Evolutionary conservation across 495 filamentous ascomycete species (phyloP), one percentile per base, ranked within the genome.

Genomic region (Penicillium nucicola): DNA sequence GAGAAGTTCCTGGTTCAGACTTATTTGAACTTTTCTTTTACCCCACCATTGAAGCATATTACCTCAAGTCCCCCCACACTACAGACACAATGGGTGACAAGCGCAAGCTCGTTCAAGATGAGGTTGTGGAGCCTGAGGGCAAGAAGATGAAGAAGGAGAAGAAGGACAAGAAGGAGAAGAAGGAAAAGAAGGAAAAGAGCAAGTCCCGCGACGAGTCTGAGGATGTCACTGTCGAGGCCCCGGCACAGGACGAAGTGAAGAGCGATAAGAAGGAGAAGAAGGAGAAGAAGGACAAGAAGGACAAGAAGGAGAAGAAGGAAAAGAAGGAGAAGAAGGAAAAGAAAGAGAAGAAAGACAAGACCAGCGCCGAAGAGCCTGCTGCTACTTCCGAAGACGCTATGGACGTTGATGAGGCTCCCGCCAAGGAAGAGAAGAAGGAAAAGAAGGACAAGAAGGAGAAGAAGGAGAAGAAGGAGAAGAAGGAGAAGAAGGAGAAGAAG

Each of bases 81-180:
- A 23, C 36, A 33, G n/a, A 46, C 35, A 66, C 45, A 62, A 76
- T 74, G 67, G 59, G 66, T 43, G 69, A 74, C 55, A 75, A 71
- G 64, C 73, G 73, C 67, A 77, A 77, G 64, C 65, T 70, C 57
- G 55, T 56, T 22, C 60, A 64, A 36, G 51, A 64, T 36, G 65
- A 69, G 42, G 60, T 48, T 5, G 50, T 61, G 35, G 57, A 65
- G 54, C 65, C 70, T 10, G 53, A 71, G 48, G 66, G 59, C 28
- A 71, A 74, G 65, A 74, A 74, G 62, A 59, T 58, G 37, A 72
- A 72, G 62, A 61, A 60, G 42, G 64, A 70, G 32, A 54, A 62
- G 53, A 56, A 60, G 42, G 57, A 64, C 1, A 62, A 61, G 50
- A 67, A 67, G 33, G 53, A 65, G 25, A 66, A 66, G 48, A 65